Percentiles rank a stretch among this genome's conserved stretches.
Conservation (phyloP, 2,329 filamentous ascomycete genomes). For the Apiospora koreana region DNA sequence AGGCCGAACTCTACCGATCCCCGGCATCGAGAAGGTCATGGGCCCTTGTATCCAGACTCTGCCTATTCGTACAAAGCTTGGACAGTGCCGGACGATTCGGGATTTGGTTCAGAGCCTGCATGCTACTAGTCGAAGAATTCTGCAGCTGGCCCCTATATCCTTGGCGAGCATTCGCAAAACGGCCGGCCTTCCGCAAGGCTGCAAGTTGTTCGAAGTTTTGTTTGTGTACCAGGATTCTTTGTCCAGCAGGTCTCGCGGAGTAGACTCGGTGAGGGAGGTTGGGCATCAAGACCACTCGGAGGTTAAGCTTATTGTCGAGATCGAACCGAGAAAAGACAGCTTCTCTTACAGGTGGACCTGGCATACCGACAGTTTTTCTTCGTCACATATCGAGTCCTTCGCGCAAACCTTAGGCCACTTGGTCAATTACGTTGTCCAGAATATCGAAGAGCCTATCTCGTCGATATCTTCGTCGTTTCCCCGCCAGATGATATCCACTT, state of each 20-base stretch:
- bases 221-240: slow-evolving; percentile 85
- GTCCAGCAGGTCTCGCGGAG: slow-evolving; percentile 29
- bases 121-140: slow-evolving; percentile 61
- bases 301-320: slow-evolving; percentile 73
- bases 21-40: slow-evolving; percentile 69
- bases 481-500: slow-evolving; percentile 44
- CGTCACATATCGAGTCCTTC: slow-evolving; percentile 56
- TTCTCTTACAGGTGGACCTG: slow-evolving; percentile 50
- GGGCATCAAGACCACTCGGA: slow-evolving; percentile 72
- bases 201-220: slow-evolving; percentile 72
- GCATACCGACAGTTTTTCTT: slow-evolving; percentile 50
- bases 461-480: slow-evolving; percentile 30
- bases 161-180: slow-evolving; percentile 69
- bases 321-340: slow-evolving; percentile 59
- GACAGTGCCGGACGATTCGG: slow-evolving; percentile 48
- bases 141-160: slow-evolving; percentile 65
- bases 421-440: slow-evolving; percentile 29
- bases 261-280: slow-evolving; percentile 50
- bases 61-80: slow-evolving; percentile 67
- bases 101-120: slow-evolving; percentile 69
- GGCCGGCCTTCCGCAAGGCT: slow-evolving; percentile 53
- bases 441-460: slow-evolving; percentile 27
- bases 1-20: slow-evolving; percentile 72
- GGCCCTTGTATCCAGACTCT: slow-evolving; percentile 80
- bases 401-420: slow-evolving; percentile 62